Conservation (phyloP, 306 rosid species). For the Begonia loranthoides region DNA sequence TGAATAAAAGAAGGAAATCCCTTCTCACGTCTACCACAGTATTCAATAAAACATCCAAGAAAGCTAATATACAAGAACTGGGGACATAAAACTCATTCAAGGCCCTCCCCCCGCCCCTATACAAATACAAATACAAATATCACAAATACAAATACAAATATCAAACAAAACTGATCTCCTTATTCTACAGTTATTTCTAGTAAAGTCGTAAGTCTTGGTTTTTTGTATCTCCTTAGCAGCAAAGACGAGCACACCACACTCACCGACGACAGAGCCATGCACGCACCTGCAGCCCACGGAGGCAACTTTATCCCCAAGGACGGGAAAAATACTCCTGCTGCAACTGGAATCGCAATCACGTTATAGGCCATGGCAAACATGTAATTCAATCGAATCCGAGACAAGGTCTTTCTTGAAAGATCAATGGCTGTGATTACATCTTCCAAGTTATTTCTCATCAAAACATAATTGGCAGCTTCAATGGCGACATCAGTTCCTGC, state of each 20-base stretch:
- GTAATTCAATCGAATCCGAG: conserved; percentile 57
- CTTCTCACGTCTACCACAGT: too few relatives aligned
- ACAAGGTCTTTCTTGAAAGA: conserved; percentile 55
- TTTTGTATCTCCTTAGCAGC: conserved; percentile 56
- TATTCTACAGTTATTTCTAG: conserved; percentile 63
- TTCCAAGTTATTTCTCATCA: conserved; percentile 79
- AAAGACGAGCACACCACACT: conserved; percentile 81
- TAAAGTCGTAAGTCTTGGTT: conserved; percentile 58
- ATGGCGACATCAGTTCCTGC: conserved; percentile 92
- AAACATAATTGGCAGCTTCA: conserved; percentile 85
- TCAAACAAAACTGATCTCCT: too few relatives aligned
- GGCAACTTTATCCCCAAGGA: conserved; percentile 47
- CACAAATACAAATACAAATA: too few relatives aligned
- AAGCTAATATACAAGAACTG: too few relatives aligned
- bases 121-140: too few relatives aligned
- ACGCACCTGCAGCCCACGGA: conserved; percentile 92
- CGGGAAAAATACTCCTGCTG: conserved; percentile 63
- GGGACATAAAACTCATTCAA: too few relatives aligned
- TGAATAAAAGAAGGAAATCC: too few relatives aligned
- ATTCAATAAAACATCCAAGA: too few relatives aligned
- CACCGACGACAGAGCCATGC: conserved; percentile 87
- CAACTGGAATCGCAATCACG: conserved; percentile 67
- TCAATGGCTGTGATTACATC: conserved; percentile 77
- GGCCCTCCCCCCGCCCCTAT: too few relatives aligned
- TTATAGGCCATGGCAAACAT: conserved; percentile 74